Percentiles rank a stretch among this genome's conserved stretches.
phyloP scores from a whole-genome alignment of 2,329 filamentous ascomycete genomes.

The Curvularia spicifera region DNA sequence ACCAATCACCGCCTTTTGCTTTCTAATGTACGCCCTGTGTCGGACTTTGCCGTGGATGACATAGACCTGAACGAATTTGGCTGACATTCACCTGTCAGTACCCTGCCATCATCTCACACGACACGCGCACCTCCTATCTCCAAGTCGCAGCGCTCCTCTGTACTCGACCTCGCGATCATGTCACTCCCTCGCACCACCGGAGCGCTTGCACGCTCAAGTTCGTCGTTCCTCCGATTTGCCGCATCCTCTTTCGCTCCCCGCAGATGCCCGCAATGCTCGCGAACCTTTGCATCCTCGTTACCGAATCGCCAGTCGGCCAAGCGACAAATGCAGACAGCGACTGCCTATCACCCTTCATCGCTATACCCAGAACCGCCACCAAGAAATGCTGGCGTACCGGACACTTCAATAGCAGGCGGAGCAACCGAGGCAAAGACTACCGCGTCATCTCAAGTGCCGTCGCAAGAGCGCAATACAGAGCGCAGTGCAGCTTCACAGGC shows the following conservation, averaged over 20 bases:
- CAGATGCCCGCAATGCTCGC: slow-evolving; percentile 54
- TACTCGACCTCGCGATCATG: slow-evolving; percentile 30
- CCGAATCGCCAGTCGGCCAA: slow-evolving; percentile 46
- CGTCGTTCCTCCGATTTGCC: slow-evolving; percentile 37
- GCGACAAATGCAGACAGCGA: slow-evolving; percentile 66
- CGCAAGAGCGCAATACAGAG: slow-evolving; percentile 33
- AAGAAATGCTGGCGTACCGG: slow-evolving; percentile 63
- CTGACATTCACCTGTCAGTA: slow-evolving; percentile 24
- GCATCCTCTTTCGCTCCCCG: slow-evolving; percentile 32
- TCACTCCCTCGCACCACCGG: slow-evolving; percentile 39
- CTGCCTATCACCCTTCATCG: slow-evolving; percentile 66
- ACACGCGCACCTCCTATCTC: slow-evolving; percentile 8
- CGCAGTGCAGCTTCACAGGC: slow-evolving; percentile 23
- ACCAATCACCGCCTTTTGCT: slow-evolving; percentile 27
- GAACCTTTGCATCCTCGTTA: slow-evolving; percentile 53
- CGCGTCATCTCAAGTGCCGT: slow-evolving; percentile 52
- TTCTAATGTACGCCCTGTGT: slow-evolving; percentile 25
- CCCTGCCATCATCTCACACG: slow-evolving; percentile 17
- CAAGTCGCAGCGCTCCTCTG: slow-evolving; percentile 7
- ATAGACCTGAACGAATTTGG: slow-evolving; percentile 30
- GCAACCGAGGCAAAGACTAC: slow-evolving; percentile 57
- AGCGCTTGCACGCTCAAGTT: slow-evolving; percentile 33
- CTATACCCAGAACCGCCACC: slow-evolving; percentile 64
- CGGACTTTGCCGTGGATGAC: slow-evolving; percentile 35
- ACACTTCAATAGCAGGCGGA: slow-evolving; percentile 66